Percentiles rank a stretch among this genome's conserved stretches.
These are phyloP conservation scores for Cryptosporidium meleagridis DNA, from an alignment of 169 alveolate genomes.

Conservation along the genomic window DNA sequence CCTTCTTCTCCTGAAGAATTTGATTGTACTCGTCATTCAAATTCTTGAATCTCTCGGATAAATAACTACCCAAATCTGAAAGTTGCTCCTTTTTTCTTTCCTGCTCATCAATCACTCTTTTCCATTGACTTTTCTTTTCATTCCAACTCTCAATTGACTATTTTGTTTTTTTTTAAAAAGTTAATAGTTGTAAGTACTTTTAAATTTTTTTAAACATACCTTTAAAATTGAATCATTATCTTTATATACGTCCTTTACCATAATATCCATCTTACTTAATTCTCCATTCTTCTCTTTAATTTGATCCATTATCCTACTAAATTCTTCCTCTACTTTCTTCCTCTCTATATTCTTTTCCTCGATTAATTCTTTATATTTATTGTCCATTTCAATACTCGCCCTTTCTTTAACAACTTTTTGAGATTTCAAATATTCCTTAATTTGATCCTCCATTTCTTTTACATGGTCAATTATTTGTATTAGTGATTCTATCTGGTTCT, in stretches of 20 bases:
- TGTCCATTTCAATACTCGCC: background rate
- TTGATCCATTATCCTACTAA: background rate
- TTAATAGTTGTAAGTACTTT: background rate
- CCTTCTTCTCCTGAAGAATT: slow-evolving; percentile 24
- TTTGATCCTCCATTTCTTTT: slow-evolving; percentile 30
- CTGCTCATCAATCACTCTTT: slow-evolving; percentile 7
- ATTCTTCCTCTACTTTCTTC: background rate
- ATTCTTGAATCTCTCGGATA: slow-evolving; percentile 29
- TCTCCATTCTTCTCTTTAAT: background rate
- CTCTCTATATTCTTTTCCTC: background rate
- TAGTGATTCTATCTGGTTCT: slow-evolving; percentile 25
- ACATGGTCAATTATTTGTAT: slow-evolving; percentile 33
- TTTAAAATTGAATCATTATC: slow-evolving; percentile 9
- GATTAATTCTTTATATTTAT: background rate
- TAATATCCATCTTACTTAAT: background rate
- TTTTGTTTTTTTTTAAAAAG: background rate
- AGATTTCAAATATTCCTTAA: background rate
- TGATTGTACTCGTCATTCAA: slow-evolving; percentile 41
- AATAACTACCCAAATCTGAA: slow-evolving; percentile 17
- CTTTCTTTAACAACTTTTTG: slow-evolving; percentile 8
- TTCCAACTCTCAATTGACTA: slow-evolving; percentile 23
- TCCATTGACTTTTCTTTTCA: slow-evolving; percentile 6
- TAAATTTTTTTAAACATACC: slow-evolving; percentile 16
- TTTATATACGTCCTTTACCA: background rate
- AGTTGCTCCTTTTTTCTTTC: slow-evolving; percentile 31